phyloP scores from a whole-genome alignment of 345 rosid genomes.

The Trapa bicornis region DNA sequence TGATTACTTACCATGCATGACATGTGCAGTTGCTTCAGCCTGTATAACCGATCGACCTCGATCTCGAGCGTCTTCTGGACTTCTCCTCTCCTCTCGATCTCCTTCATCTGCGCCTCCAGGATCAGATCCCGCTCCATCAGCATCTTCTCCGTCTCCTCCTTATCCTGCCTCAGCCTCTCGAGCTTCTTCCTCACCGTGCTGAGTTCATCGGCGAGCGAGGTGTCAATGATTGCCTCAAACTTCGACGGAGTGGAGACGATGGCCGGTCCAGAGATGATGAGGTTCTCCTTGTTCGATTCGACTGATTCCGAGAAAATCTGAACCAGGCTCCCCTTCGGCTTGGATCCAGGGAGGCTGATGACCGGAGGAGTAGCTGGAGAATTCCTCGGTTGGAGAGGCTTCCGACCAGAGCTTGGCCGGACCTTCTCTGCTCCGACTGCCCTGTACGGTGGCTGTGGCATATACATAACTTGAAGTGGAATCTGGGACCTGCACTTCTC shows the following conservation, averaged over 20 bases:
- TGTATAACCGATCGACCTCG: conserved; percentile 69
- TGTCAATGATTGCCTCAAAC: conserved; percentile 21
- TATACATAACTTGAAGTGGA: neutral
- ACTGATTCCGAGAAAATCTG: conserved; percentile 3
- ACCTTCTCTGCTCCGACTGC: conserved; percentile 11
- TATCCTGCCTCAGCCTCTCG: conserved; percentile 48
- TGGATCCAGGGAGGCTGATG: conserved; percentile 4
- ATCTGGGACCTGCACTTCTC: neutral
- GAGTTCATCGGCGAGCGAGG: conserved; percentile 76
- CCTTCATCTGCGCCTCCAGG: conserved; percentile 37
- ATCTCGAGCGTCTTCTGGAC: conserved; percentile 55
- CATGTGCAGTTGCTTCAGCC: conserved; percentile 64
- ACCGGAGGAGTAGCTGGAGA: conserved; percentile 6
- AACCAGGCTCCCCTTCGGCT: conserved; percentile 17
- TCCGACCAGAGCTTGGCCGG: conserved; percentile 32
- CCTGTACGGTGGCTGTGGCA: neutral
- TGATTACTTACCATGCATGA: conserved; percentile 31
- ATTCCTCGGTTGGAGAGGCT: conserved; percentile 63
- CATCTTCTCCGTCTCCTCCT: conserved; percentile 48
- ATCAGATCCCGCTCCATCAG: conserved; percentile 30
- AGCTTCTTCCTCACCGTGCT: conserved; percentile 55
- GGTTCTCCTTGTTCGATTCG: conserved; percentile 40
- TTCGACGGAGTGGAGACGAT: neutral
- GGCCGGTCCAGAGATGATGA: neutral
- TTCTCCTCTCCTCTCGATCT: conserved; percentile 38